Base-by-base conservation (phyloP, 2,329 filamentous ascomycete species). In the Paracamarosporium sp. region DNA sequence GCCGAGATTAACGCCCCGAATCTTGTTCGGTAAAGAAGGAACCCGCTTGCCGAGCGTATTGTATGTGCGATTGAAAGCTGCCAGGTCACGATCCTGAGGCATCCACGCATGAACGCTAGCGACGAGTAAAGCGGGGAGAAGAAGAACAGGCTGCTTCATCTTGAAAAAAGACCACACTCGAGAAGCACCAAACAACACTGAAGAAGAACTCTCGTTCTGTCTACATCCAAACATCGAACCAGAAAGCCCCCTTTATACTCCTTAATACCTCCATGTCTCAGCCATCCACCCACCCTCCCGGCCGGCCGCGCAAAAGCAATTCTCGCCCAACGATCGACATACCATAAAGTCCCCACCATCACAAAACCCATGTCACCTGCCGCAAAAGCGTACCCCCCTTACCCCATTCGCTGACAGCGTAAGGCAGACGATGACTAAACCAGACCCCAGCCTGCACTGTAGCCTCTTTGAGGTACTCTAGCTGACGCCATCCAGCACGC, bases 1-100 rank as follows among this genome's bases (percentile, higher is more conserved):
- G 7, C 84, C 83, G 3, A 85, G 70, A 62, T 86, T 86, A 56
- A 86, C 84, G 30, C 84, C 84, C 5, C 83, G 81, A 50, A 86
- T 81, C 65, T 83, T 84, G 44, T 6, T 51, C 1, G 64, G 59
- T 13, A 64, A 56, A 13, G 24, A 17, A 17, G 41, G 41, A 12
- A 40, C 20, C 0, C 41, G 28, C 24, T 40, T 46, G 3, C 20
- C 25, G 13, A 46, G 30, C 30, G 51, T 2, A n/a, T 22, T 28
- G 25, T 36, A 38, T 30, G 22, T 53, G 17, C 51, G 51, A 22
- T 53, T 53, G 51, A 53, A 53, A 7, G 51, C 51, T 9, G 30
- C 28, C 6, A 53, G 51, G 41, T 40, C 31, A 15, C 51, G 51
- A 11, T 53, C 51, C 12, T 27, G 9, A 12, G 51, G 51, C 31